Evolutionary conservation across 75 land plant species (phyloP).

Genomic region (Adiantum capillusveneris): DNA sequence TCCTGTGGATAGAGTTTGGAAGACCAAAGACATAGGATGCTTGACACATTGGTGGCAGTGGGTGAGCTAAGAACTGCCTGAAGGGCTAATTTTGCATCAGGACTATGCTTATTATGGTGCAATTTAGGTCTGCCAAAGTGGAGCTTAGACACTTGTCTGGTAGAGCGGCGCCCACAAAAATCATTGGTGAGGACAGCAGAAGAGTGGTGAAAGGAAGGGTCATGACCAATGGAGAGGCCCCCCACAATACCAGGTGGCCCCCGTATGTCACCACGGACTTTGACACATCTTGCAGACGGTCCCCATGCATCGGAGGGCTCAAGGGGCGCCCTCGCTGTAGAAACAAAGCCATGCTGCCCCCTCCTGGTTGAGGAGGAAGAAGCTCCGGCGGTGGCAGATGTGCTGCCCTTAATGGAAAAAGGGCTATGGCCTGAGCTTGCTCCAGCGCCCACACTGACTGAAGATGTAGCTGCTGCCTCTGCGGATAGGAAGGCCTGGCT

Average conservation of each 20-base stretch:
- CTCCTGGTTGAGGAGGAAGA: not conserved
- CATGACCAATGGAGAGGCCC: not conserved
- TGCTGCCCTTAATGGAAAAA: not conserved
- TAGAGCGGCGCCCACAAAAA: constrained; percentile 77
- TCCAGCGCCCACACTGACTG: constrained; percentile 7
- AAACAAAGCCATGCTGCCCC: no score
- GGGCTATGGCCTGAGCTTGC: constrained; percentile 8
- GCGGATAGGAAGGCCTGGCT: constrained; percentile 10
- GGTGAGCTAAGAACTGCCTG: constrained; percentile 22
- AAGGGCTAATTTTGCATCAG: constrained; percentile 25
- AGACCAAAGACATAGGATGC: constrained; percentile 21
- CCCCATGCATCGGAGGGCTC: not conserved
- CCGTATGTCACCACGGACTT: constrained; percentile 2
- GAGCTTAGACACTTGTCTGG: constrained; percentile 77
- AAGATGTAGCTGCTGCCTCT: constrained; percentile 5
- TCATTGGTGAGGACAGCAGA: constrained; percentile 41
- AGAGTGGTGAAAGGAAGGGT: not conserved
- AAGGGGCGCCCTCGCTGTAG: not conserved
- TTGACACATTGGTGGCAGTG: not conserved
- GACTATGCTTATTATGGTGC: constrained; percentile 20
- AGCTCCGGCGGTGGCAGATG: constrained; percentile 10
- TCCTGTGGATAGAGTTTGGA: constrained; percentile 47
- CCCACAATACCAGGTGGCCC: not conserved
- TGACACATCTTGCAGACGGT: constrained; percentile 2
- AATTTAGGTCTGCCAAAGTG: constrained; percentile 60